Conservation (phyloP, 1,284 basidiomycete genomes). For the Amylostereum chailletii region DNA sequence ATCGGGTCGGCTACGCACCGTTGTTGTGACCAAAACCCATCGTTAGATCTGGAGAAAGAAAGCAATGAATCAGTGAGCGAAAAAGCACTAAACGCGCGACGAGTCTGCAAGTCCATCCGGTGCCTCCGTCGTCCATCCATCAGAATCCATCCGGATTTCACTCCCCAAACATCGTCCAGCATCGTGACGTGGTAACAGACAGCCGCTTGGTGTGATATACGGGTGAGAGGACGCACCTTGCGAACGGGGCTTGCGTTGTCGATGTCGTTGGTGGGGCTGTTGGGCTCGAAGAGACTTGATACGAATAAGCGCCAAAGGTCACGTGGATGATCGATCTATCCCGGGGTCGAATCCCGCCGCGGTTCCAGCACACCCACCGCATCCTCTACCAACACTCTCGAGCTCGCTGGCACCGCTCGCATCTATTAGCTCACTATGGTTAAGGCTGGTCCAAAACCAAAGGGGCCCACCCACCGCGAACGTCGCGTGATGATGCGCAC, state of each 20-base stretch:
- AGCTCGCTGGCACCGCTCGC: neutral
- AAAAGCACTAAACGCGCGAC: constrained; percentile 9
- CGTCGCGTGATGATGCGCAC: constrained; percentile 5
- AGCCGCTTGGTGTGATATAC: too few species aligned
- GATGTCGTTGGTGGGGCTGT: too few species aligned
- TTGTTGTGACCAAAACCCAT: constrained; percentile 83
- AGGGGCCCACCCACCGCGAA: constrained; percentile 8
- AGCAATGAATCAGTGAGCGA: constrained; percentile 10
- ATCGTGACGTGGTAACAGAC: too few species aligned
- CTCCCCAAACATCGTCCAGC: constrained; percentile 12
- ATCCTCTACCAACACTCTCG: too few species aligned
- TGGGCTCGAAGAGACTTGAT: too few species aligned
- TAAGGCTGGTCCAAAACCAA: constrained; percentile 10
- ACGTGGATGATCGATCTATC: too few species aligned
- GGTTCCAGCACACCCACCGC: too few species aligned
- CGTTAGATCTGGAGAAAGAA: constrained; percentile 17
- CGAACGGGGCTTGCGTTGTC: too few species aligned
- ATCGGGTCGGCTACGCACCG: constrained; percentile 38
- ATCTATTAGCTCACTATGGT: constrained; percentile 7
- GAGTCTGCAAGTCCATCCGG: constrained; percentile 21
- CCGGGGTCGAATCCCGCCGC: too few species aligned
- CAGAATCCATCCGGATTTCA: constrained; percentile 15
- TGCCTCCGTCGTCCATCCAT: constrained; percentile 22
- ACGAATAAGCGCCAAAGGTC: too few species aligned
- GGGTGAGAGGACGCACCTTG: too few species aligned